Evolutionary conservation across 148 eudicot species (phyloP).

Genomic region (Rhododendron kiyosumense): DNA sequence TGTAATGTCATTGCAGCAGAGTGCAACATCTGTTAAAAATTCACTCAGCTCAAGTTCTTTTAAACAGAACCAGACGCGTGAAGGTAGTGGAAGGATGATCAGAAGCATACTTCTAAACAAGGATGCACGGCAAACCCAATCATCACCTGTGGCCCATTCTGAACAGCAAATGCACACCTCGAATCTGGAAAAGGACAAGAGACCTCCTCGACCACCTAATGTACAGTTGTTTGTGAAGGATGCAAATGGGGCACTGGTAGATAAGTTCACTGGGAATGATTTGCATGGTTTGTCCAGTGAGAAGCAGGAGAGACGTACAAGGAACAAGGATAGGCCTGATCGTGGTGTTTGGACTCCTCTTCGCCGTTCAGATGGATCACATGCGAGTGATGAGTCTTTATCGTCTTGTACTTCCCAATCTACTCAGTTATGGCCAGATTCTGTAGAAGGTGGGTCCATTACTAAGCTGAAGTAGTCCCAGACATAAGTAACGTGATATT

Average conservation of each 20-base stretch:
- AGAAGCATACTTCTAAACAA: slow-evolving; percentile 71
- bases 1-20: slow-evolving; percentile 32
- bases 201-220: slow-evolving; percentile 70
- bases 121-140: slow-evolving; percentile 48
- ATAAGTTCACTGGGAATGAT: slow-evolving; percentile 40
- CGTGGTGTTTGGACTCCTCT: slow-evolving; percentile 92
- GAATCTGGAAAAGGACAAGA: slow-evolving; percentile 60
- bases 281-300: slow-evolving; percentile 42
- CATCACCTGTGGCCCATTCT: slow-evolving; percentile 35
- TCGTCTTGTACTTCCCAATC: slow-evolving; percentile 41
- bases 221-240: slow-evolving; percentile 27
- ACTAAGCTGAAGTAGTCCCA: not conserved
- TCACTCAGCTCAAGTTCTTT: slow-evolving; percentile 30
- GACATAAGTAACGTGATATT: not conserved
- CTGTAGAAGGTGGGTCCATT: slow-evolving; percentile 50
- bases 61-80: slow-evolving; percentile 65
- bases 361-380: slow-evolving; percentile 69
- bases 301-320: slow-evolving; percentile 71
- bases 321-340: slow-evolving; percentile 91
- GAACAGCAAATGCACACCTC: slow-evolving; percentile 44
- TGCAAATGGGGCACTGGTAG: slow-evolving; percentile 50
- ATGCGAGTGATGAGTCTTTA: slow-evolving; percentile 49
- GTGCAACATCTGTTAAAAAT: slow-evolving; percentile 33
- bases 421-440: slow-evolving; percentile 26
- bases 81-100: slow-evolving; percentile 76